Conservation (phyloP, 768 basidiomycete species). For the Kwoniella mangroviensis region DNA sequence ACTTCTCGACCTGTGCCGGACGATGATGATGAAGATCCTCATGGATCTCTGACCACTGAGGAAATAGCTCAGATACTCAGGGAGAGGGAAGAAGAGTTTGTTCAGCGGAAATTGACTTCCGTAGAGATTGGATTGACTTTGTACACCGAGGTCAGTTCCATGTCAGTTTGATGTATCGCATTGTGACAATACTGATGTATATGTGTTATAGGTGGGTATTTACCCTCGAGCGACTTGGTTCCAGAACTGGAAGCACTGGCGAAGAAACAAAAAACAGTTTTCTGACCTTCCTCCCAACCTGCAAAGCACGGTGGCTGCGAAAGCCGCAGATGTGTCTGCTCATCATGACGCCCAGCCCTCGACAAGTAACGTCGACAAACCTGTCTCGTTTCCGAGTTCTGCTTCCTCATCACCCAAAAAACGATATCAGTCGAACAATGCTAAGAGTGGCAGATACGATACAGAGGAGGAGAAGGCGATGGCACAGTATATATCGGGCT, state of each 20-base stretch:
- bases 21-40: not conserved
- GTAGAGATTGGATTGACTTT: slow-evolving; percentile 9
- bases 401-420: not conserved
- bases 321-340: not conserved
- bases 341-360: not conserved
- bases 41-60: not conserved
- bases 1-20: not conserved
- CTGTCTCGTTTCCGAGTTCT: not conserved
- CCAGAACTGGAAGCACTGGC: slow-evolving; percentile 4
- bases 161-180: too few relatives aligned
- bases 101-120: not conserved
- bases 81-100: slow-evolving; percentile 15
- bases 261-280: not conserved
- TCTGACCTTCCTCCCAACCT: not conserved
- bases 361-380: not conserved
- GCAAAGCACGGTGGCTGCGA: slow-evolving; percentile 6
- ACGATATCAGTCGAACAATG: not conserved
- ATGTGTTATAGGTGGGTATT: not conserved
- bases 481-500: slow-evolving; percentile 8
- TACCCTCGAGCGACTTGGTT: slow-evolving; percentile 1
- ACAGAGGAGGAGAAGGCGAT: slow-evolving; percentile 24
- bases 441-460: slow-evolving; percentile 2
- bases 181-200: not conserved
- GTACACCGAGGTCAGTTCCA: slow-evolving; percentile 9
- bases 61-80: slow-evolving; percentile 6